Evolutionary conservation across 1,284 basidiomycete species (phyloP).

Genomic region (Ceratobasidium sp.): DNA sequence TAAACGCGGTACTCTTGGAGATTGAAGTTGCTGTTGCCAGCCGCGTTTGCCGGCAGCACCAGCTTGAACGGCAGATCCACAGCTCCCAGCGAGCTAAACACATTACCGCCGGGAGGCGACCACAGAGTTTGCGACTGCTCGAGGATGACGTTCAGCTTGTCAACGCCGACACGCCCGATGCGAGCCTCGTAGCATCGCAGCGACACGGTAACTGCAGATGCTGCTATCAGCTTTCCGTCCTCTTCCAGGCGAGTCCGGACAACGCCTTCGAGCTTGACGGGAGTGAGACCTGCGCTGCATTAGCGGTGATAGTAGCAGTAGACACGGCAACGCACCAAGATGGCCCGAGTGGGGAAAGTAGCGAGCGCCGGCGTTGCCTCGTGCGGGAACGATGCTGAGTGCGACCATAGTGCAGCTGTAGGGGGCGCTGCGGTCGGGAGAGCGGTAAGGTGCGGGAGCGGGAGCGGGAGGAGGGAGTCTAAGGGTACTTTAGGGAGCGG

Average conservation of each 20-base stretch:
- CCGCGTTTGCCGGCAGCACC: conserved; percentile 63
- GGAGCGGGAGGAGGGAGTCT: conserved; percentile 35
- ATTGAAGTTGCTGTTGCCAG: conserved; percentile 74
- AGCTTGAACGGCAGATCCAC: conserved; percentile 77
- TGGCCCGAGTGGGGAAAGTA: conserved; percentile 80
- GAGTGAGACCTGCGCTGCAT: conserved; percentile 63
- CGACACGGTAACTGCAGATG: conserved; percentile 70
- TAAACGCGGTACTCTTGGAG: conserved; percentile 80
- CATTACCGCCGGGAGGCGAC: conserved; percentile 60
- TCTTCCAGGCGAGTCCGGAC: conserved; percentile 75
- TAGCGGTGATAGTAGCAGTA: background rate
- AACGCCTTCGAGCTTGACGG: conserved; percentile 79
- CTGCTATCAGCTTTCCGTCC: conserved; percentile 70
- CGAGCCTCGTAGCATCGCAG: conserved; percentile 83
- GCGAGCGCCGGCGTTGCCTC: conserved; percentile 72
- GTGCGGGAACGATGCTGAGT: conserved; percentile 49
- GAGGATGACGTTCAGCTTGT: conserved; percentile 70
- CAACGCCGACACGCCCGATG: conserved; percentile 65
- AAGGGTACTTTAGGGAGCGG: conserved; percentile 8
- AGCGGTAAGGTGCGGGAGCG: conserved; percentile 17
- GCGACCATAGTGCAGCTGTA: conserved; percentile 41
- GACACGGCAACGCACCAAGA: conserved; percentile 58
- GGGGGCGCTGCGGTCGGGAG: background rate
- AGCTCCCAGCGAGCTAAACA: conserved; percentile 64
- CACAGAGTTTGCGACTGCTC: conserved; percentile 73